A percentile compares a stretch with the other conserved stretches of the same genome.
These are phyloP conservation scores for Ligustrum vulgare DNA, from an alignment of 257 asterid genomes.

Conservation along the genomic window DNA sequence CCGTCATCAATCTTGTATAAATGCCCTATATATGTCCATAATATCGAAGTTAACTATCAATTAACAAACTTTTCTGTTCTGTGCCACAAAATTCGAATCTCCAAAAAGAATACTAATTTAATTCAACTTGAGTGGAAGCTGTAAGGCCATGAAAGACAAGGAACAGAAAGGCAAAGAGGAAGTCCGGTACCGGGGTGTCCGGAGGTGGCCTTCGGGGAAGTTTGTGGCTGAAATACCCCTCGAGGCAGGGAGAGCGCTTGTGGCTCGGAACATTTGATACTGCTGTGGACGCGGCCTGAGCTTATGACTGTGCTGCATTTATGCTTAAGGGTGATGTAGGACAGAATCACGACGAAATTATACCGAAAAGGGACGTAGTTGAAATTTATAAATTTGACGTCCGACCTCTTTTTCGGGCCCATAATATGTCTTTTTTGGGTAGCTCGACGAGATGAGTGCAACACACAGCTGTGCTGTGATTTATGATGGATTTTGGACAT, in stretches of 20 bases:
- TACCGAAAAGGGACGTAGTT: too few species aligned
- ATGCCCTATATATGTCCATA: neutral
- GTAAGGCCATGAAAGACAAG: constrained; percentile 51
- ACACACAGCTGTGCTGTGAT: too few species aligned
- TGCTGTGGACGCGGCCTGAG: constrained; percentile 68
- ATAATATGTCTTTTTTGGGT: too few species aligned
- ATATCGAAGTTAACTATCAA: neutral
- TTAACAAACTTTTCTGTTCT: neutral
- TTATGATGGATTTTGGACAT: too few species aligned
- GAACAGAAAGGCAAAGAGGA: constrained; percentile 42
- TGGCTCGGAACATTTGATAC: constrained; percentile 75
- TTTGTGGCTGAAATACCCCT: constrained; percentile 76
- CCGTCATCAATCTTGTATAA: constrained; percentile 24
- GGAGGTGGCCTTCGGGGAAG: constrained; percentile 68
- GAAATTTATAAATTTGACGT: too few species aligned
- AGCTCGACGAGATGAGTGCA: too few species aligned
- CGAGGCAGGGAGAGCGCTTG: constrained; percentile 46
- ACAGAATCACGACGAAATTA: too few species aligned
- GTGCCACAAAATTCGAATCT: constrained; percentile 11
- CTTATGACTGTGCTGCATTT: constrained; percentile 51
- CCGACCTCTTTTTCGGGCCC: too few species aligned
- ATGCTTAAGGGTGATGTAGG: too few species aligned
- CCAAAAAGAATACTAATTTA: neutral
- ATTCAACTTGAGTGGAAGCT: constrained; percentile 26
- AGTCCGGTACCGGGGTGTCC: constrained; percentile 52